A percentile compares a stretch with the other conserved stretches of the same genome.
Conservation (phyloP, 768 basidiomycete species). For the Hydnum rufescens region DNA sequence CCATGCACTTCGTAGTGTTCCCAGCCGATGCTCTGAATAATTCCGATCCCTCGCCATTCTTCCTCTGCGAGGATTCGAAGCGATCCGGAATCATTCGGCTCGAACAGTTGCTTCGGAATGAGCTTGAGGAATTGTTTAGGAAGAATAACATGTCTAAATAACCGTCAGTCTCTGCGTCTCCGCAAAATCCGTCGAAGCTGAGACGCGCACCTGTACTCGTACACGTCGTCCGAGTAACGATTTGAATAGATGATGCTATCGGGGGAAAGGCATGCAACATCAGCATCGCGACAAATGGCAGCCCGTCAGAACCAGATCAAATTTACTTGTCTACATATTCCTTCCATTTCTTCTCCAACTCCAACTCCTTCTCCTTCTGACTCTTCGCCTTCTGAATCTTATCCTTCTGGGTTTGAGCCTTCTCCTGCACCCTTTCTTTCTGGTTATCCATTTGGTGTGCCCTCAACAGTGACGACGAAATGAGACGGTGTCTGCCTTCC, state of each 20-base stretch:
- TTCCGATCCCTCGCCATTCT: constrained; percentile 94
- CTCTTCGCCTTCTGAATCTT: no score
- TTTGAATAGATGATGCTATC: constrained; percentile 76
- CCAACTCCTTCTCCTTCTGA: not conserved
- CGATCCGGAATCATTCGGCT: constrained; percentile 46
- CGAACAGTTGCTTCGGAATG: constrained; percentile 74
- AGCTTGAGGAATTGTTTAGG: constrained; percentile 89
- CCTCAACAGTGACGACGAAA: no score
- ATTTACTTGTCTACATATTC: not conserved
- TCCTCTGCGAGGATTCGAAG: constrained; percentile 65
- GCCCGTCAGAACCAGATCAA: not conserved
- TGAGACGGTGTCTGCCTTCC: no score
- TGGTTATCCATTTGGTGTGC: no score
- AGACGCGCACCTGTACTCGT: constrained; percentile 41
- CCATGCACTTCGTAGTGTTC: constrained; percentile 97
- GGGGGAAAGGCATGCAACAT: no score
- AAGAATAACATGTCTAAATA: constrained; percentile 70
- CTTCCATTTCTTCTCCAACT: not conserved
- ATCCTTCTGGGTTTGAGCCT: no score
- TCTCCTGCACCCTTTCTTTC: no score
- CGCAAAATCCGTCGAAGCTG: not conserved
- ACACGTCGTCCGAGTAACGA: constrained; percentile 79
- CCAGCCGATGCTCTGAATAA: constrained; percentile 92
- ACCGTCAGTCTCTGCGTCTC: not conserved
- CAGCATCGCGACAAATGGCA: not conserved